Conservation (phyloP, 129 eudicot genomes). For the Heracleum sosnowskyi region DNA sequence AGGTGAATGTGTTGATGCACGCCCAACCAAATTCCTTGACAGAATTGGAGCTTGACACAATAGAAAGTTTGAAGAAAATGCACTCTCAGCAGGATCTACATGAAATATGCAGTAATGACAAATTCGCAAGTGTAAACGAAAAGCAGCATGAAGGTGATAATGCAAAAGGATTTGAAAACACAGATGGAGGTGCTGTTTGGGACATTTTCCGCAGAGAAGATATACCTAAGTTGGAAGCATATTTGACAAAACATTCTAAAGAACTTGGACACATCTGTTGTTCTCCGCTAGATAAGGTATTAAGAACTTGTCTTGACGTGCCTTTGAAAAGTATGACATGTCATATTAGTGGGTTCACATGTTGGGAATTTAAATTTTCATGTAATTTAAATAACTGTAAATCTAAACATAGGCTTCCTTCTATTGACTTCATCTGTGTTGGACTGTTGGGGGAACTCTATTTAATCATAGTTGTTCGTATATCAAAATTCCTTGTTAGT, state of each 20-base stretch:
- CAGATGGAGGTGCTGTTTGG: conserved; percentile 69
- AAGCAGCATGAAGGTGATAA: background rate
- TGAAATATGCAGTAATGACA: conserved; percentile 26
- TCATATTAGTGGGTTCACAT: background rate
- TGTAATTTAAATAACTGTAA: background rate
- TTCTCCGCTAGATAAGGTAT: conserved; percentile 41
- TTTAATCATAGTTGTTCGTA: background rate
- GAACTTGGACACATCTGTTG: conserved; percentile 49
- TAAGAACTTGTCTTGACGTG: background rate
- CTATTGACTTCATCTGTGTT: background rate
- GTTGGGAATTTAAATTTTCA: background rate
- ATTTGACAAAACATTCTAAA: conserved; percentile 40
- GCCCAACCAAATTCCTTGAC: conserved; percentile 25
- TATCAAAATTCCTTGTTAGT: background rate
- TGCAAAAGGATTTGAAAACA: conserved; percentile 19
- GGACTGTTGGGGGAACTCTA: background rate
- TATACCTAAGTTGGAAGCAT: conserved; percentile 46
- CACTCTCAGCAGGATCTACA: conserved; percentile 43
- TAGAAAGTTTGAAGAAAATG: conserved; percentile 21
- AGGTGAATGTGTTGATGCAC: conserved; percentile 76
- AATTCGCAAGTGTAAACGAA: background rate
- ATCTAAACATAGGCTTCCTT: background rate
- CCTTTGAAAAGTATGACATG: background rate
- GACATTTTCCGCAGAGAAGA: conserved; percentile 72
- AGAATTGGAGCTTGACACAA: background rate